Base-by-base conservation (phyloP, 768 basidiomycete genomes). In the Lactarius evosmus region DNA sequence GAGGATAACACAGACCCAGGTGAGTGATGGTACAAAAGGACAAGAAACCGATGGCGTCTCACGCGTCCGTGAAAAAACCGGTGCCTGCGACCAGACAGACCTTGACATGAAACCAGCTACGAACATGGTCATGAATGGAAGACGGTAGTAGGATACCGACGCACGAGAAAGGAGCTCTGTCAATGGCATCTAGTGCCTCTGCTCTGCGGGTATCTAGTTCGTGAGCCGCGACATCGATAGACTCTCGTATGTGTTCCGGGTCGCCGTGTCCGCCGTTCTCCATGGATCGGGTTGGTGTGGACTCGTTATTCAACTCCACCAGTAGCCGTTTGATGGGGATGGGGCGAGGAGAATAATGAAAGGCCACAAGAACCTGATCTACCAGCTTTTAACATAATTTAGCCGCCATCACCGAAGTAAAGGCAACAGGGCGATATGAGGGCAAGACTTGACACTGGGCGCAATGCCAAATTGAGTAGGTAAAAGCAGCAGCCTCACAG, bases 61-160 rank as follows among this genome's bases (percentile, higher is more conserved):
- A 86, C 83, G 87, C 85, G 75, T 91, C 92, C 54, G 93, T 94
- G 80, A 94, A 95, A 82, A 95, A 95, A 27, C 93, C 93, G 11
- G 89, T 87, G 69, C 93, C 91, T 2, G 90, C 78, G 34, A 79
- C 75, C 46, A 74, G 32, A 60, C 67, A 71, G 50, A 79, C 72
- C 70, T 82, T 83, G 58, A 80, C 75, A 67, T 84, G 83, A 73
- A 82, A 83, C 75, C 76, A 79, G 3, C 77, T 78, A 58, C 32
- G 50, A 17, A 40, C 49, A 9, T 7, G 25, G 34, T 62, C 12
- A 52, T 0, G 56, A 41, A 14, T 5, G 22, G 11, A 32, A 33
- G 25, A 12, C 22, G 14, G 2, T n/a, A 14, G 51, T 9, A 14
- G 30, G 22, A 1, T 25, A 14, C 27, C 58, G 19, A 72, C 87